Evolutionary conservation across 2,329 filamentous ascomycete species (phyloP).

Genomic region (Lasiodiplodia gonubiensis): DNA sequence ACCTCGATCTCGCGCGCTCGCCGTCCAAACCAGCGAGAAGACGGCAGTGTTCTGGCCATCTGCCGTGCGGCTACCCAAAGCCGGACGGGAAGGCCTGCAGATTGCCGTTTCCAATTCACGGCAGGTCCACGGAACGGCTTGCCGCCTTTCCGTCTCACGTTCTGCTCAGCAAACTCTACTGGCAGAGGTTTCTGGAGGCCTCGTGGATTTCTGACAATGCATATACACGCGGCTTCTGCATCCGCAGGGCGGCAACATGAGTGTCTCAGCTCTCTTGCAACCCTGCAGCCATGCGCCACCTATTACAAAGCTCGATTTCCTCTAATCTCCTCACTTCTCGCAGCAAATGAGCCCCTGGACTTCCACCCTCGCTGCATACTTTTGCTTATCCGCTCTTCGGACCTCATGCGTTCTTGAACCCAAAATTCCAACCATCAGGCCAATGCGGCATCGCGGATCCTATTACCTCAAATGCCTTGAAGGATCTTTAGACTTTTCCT

Average conservation of each 20-base stretch:
- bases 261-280: constrained; percentile 16
- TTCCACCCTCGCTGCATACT: neutral
- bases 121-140: neutral
- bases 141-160: neutral
- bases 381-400: neutral
- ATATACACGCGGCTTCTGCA: constrained; percentile 7
- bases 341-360: neutral
- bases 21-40: too few relatives aligned
- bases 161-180: constrained; percentile 6
- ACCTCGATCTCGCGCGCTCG: too few relatives aligned
- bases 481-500: neutral
- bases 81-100: neutral
- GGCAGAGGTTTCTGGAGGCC: neutral
- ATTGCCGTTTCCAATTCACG: neutral
- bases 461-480: neutral
- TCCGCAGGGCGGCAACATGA: neutral
- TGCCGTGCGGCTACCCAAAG: constrained; percentile 1
- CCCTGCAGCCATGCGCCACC: neutral
- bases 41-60: neutral
- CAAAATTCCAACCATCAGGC: constrained; percentile 2
- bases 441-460: neutral
- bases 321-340: neutral
- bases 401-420: neutral
- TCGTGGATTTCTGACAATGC: constrained; percentile 3
- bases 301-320: neutral